phyloP scores from a whole-genome alignment of 768 basidiomycete species.

The Tylopilus sp. region DNA sequence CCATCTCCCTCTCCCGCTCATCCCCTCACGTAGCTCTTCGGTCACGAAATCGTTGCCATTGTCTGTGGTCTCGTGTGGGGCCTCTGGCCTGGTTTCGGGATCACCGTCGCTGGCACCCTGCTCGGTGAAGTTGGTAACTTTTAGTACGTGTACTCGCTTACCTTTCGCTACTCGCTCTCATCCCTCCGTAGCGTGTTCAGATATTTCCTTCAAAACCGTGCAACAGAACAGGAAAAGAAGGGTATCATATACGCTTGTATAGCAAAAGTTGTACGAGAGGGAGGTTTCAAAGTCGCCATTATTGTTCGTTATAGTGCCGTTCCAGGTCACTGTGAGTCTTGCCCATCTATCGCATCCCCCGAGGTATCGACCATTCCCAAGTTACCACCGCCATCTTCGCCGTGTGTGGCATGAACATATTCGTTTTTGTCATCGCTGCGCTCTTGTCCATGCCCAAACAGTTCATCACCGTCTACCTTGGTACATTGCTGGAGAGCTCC shows the following conservation, averaged over 20 bases:
- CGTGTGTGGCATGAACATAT: conserved; percentile 83
- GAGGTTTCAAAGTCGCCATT: conserved; percentile 82
- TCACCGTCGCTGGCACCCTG: conserved; percentile 80
- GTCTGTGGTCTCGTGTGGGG: conserved; percentile 92
- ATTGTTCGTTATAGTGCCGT: conserved; percentile 78
- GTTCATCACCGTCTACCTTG: conserved; percentile 88
- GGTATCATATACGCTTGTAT: conserved; percentile 60
- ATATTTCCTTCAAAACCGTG: conserved; percentile 70
- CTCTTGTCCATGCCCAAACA: conserved; percentile 87
- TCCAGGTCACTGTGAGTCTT: conserved; percentile 73
- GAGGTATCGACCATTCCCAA: conserved; percentile 26
- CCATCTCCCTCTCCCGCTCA: conserved; percentile 3
- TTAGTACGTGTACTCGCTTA: conserved; percentile 53
- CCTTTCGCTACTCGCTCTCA: conserved; percentile 10
- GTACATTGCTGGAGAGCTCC: conserved; percentile 63
- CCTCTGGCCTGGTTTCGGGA: conserved; percentile 80
- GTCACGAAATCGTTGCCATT: conserved; percentile 88
- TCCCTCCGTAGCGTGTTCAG: conserved; percentile 64
- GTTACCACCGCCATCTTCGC: conserved; percentile 88
- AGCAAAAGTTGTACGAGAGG: conserved; percentile 72
- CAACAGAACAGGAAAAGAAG: conserved; percentile 65
- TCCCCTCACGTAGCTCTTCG: conserved; percentile 58
- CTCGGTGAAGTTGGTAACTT: conserved; percentile 87
- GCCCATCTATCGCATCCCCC: background rate
- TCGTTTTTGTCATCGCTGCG: conserved; percentile 75